Conservation (phyloP, 352 stramenopile species). For the Globisporangium nodosum region DNA sequence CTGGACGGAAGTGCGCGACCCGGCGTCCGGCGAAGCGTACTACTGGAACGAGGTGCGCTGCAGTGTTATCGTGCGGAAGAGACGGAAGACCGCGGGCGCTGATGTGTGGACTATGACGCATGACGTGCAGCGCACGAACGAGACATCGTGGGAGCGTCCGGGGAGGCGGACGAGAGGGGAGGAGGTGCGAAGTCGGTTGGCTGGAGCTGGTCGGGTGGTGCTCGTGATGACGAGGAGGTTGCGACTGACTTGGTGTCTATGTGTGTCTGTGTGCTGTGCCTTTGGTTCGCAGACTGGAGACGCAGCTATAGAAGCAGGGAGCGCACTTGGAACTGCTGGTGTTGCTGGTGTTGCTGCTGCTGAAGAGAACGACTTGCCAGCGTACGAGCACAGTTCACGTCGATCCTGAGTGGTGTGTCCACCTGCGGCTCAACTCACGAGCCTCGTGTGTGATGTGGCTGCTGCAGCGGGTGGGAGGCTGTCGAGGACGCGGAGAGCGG, state of each 20-base stretch:
- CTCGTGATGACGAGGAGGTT: background rate
- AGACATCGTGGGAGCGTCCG: conserved; percentile 71
- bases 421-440: background rate
- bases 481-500: conserved; percentile 48
- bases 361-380: background rate
- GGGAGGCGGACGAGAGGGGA: background rate
- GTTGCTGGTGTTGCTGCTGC: too few relatives aligned
- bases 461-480: conserved; percentile 54
- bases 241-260: background rate
- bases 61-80: background rate
- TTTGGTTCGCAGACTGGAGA: background rate
- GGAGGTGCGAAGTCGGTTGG: conserved; percentile 1
- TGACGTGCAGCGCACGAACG: conserved; percentile 49
- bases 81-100: background rate
- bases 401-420: background rate
- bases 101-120: background rate
- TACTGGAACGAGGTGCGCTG: conserved; percentile 73
- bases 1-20: conserved; percentile 54
- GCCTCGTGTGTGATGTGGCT: background rate
- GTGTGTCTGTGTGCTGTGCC: background rate
- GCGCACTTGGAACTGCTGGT: background rate
- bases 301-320: background rate
- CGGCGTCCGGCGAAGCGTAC: conserved; percentile 49
- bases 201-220: background rate
- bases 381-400: background rate